Evolutionary conservation across 768 basidiomycete species (phyloP).

Genomic region (Leccinum sublutescens): DNA sequence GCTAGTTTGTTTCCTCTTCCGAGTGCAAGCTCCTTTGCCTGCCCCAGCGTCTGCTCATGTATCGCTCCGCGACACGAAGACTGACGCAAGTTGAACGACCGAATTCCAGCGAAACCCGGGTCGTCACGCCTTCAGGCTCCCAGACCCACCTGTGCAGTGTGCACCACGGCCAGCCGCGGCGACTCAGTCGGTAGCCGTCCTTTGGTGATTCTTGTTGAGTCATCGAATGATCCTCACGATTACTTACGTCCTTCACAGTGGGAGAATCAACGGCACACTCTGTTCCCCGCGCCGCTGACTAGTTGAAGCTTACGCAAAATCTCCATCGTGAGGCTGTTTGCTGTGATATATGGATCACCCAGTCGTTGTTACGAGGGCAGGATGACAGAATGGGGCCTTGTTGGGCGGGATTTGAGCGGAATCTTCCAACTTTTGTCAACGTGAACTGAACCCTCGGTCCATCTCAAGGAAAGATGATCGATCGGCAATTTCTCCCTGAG

Average conservation of each 20-base stretch:
- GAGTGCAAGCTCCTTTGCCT: background rate
- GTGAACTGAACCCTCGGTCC: background rate
- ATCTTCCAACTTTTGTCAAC: background rate
- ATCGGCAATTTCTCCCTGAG: background rate
- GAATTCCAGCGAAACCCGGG: background rate
- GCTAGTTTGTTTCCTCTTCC: background rate
- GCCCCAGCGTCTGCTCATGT: background rate
- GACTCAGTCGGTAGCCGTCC: background rate
- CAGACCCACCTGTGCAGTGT: background rate
- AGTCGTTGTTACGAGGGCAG: background rate
- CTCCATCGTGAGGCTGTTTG: background rate
- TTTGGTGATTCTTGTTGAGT: background rate
- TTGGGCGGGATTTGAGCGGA: background rate
- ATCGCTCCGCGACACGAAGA: background rate
- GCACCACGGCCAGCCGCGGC: background rate
- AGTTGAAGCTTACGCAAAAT: background rate
- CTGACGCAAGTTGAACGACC: background rate
- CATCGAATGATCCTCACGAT: background rate
- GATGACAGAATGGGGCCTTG: background rate
- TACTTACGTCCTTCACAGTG: background rate
- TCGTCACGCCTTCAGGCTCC: background rate
- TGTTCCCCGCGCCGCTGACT: background rate
- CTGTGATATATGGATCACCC: background rate
- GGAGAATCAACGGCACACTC: background rate
- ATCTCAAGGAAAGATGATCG: background rate